These are phyloP conservation scores for Cryphonectria radicalis DNA, from an alignment of 2,329 filamentous ascomycete genomes.

Conservation along the genomic window DNA sequence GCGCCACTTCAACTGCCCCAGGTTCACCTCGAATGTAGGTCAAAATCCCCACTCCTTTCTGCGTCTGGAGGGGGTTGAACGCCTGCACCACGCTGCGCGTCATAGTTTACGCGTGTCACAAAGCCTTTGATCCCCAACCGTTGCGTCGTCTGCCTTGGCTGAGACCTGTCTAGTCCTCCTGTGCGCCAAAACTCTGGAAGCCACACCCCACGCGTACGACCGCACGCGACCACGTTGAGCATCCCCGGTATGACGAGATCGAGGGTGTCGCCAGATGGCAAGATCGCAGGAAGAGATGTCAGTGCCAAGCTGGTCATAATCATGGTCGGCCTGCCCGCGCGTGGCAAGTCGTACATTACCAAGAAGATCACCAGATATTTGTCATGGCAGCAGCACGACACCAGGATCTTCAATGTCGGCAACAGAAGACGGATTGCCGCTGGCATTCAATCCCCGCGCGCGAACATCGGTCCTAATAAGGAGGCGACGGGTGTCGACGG, in stretches of 20 bases:
- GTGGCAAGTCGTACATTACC: constrained; percentile 98
- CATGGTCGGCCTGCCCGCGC: constrained; percentile 94
- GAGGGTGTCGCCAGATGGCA: constrained; percentile 91
- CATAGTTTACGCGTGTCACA: background rate
- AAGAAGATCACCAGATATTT: constrained; percentile 96
- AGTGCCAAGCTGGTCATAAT: constrained; percentile 96
- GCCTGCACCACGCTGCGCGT: background rate
- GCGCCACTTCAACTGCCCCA: constrained; percentile 62
- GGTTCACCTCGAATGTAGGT: constrained; percentile 63
- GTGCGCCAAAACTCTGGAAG: constrained; percentile 74
- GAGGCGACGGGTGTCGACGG: constrained; percentile 43
- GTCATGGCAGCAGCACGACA: constrained; percentile 97
- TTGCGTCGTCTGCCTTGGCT: constrained; percentile 31
- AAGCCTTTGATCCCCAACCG: constrained; percentile 19
- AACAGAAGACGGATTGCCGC: constrained; percentile 84
- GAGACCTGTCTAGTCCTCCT: constrained; percentile 56
- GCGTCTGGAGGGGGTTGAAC: background rate
- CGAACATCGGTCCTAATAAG: constrained; percentile 37
- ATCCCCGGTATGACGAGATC: constrained; percentile 96
- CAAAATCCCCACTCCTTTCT: background rate
- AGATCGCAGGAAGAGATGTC: constrained; percentile 91
- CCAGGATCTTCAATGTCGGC: constrained; percentile 95
- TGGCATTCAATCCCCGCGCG: constrained; percentile 48
- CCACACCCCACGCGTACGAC: constrained; percentile 76
- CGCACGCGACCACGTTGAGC: constrained; percentile 91